phyloP scores from a whole-genome alignment of 1,139 yeast genomes.

The Suzukiozyma palmioleophila region DNA sequence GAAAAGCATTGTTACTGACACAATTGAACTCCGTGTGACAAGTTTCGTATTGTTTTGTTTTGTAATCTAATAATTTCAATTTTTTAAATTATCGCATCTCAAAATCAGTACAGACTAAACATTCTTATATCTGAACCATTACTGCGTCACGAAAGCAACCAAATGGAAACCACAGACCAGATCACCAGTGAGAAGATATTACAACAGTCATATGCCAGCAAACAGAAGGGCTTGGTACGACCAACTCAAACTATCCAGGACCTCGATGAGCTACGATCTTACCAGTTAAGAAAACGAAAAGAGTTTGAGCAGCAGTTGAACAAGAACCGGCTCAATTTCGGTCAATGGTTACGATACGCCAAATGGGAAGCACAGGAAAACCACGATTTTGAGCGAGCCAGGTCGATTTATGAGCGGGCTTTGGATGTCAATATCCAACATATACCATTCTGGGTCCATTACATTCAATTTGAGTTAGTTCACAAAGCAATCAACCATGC shows the following conservation, averaged over 20 bases:
- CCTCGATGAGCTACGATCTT: slow-evolving; percentile 72
- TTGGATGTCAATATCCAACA: slow-evolving; percentile 68
- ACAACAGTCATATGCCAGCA: slow-evolving; percentile 30
- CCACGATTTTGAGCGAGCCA: slow-evolving; percentile 66
- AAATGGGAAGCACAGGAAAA: slow-evolving; percentile 76
- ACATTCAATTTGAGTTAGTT: slow-evolving; percentile 73
- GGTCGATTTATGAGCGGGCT: slow-evolving; percentile 88
- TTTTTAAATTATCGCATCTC: neutral
- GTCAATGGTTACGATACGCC: slow-evolving; percentile 93
- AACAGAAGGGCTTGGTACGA: slow-evolving; percentile 32
- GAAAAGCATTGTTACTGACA: too few species aligned
- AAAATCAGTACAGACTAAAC: too few species aligned
- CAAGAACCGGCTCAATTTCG: slow-evolving; percentile 72
- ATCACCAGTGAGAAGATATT: slow-evolving; percentile 38
- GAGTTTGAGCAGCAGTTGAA: slow-evolving; percentile 86
- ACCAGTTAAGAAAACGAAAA: slow-evolving; percentile 68
- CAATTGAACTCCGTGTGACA: neutral
- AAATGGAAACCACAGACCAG: slow-evolving; percentile 9
- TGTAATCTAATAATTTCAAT: neutral
- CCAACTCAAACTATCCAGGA: slow-evolving; percentile 61
- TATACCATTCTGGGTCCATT: slow-evolving; percentile 83
- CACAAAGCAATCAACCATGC: slow-evolving; percentile 82
- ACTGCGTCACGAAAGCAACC: neutral
- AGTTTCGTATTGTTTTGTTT: neutral
- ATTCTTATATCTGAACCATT: too few species aligned